Evolutionary conservation across 169 alveolate genomes (phyloP), one percentile per base, ranked within the genome.

Genomic region (Amoebophrya sp.): DNA sequence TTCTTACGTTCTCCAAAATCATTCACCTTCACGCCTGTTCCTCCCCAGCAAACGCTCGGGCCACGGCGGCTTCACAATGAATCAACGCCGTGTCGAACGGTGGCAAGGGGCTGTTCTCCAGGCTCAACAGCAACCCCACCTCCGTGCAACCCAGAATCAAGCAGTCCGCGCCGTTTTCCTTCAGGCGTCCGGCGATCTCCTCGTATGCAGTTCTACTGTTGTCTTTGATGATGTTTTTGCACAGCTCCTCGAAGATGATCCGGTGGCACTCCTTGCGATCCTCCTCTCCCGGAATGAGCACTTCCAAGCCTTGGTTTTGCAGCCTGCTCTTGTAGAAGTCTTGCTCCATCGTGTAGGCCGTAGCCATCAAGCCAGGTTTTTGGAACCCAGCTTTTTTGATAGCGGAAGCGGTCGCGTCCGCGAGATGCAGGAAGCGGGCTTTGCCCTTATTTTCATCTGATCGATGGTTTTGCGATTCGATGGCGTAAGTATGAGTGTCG

Each of bases 101-200:
- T 23, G 88, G 88, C 88, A 66, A 2, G 0, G 88, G 88, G 38
- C 3, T 23, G 29, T 66, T 66, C 39, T 33, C 88, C 7, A 1
- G 3, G 35, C 29, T 14, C 88, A 66, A n/a, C 33, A 66, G 88
- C 88, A 66, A 18, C 7, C 88, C 88, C 10, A 66, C 35, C 29
- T 66, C 88, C 2, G 88, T 66, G 88, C 88, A 66, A 23, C 88
- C 88, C 88, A 66, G 35, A n/a, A 66, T 66, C 88, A 66, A 10
- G 88, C 88, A 66, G 88, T 66, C 88, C 0, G 88, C 88, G n/a
- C 88, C 88, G 29, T 10, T 7, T n/a, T 66, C 88, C 7, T 10
- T 33, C 88, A 66, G n/a, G 88, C n/a, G 88, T 33, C 35, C 29
- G 10, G 88, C 88, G n/a, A 66, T 66, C 3, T 10, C 88, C n/a